Evolutionary conservation across 140 eudicot species (phyloP).

Genomic region (Senecio squalidus): DNA sequence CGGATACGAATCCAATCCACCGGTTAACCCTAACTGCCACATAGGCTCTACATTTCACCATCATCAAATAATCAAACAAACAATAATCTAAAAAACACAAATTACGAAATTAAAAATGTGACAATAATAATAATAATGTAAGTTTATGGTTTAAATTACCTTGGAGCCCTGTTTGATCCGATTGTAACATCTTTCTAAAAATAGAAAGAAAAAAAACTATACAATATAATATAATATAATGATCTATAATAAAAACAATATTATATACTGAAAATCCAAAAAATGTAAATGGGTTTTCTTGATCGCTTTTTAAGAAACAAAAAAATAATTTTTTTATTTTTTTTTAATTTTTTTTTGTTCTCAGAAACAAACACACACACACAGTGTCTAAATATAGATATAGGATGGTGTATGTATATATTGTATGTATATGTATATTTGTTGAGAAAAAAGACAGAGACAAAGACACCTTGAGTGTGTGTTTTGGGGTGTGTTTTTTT

Average conservation of each 20-base stretch:
- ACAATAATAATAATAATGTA: slow-evolving; percentile 15
- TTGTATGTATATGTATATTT: slow-evolving; percentile 12
- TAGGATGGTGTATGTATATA: neutral
- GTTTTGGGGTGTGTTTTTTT: slow-evolving; percentile 5
- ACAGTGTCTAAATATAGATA: neutral
- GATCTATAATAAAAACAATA: slow-evolving; percentile 5
- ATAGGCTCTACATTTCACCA: slow-evolving; percentile 76
- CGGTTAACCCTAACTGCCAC: slow-evolving; percentile 73
- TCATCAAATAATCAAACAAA: slow-evolving; percentile 15
- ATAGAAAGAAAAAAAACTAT: slow-evolving; percentile 2
- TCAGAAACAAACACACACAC: too few species aligned
- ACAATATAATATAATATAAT: neutral
- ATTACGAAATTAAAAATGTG: neutral
- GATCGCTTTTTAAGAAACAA: slow-evolving; percentile 31
- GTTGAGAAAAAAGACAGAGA: slow-evolving; percentile 18
- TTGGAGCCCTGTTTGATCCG: slow-evolving; percentile 80
- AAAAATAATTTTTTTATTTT: slow-evolving; percentile 17
- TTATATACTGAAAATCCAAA: slow-evolving; percentile 21
- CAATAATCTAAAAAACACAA: neutral
- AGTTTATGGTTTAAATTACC: slow-evolving; percentile 22
- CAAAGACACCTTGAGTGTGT: neutral
- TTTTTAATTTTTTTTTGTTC: neutral
- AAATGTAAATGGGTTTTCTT: slow-evolving; percentile 19
- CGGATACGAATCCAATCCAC: slow-evolving; percentile 67
- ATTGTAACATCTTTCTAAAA: slow-evolving; percentile 29